Conservation (phyloP, 495 filamentous ascomycete genomes). For the Aeminium ludgeri region DNA sequence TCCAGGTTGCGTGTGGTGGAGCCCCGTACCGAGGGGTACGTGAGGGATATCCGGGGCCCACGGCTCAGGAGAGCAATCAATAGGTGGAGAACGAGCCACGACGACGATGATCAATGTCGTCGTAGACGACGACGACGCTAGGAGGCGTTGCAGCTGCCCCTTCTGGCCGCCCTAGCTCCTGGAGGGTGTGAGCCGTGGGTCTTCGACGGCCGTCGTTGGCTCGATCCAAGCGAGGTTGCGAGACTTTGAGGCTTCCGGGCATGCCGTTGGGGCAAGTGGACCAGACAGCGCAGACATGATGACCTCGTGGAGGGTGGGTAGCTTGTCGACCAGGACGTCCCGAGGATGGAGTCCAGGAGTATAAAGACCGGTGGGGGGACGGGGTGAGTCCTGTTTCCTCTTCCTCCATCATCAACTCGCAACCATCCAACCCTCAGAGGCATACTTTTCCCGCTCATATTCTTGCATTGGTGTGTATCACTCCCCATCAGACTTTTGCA, state of each 20-base stretch:
- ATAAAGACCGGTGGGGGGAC: constrained; percentile 9
- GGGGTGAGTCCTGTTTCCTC: no score
- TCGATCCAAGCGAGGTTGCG: constrained; percentile 5
- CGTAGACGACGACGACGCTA: constrained; percentile 12
- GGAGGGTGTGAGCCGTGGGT: constrained; percentile 2
- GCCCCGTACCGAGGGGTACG: constrained; percentile 2
- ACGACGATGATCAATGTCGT: constrained; percentile 9
- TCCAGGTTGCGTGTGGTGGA: constrained; percentile 8
- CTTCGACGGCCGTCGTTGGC: constrained; percentile 11
- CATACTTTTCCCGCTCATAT: no score
- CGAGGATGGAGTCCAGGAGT: constrained; percentile 1
- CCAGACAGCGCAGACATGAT: background rate
- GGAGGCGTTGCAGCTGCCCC: constrained; percentile 8
- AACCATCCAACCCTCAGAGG: no score
- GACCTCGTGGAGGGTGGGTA: background rate
- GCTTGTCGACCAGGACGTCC: no score
- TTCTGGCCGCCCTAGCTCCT: constrained; percentile 9
- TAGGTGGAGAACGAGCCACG: constrained; percentile 14
- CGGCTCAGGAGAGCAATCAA: constrained; percentile 1
- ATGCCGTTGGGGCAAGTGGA: constrained; percentile 3
- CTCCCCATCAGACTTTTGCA: no score
- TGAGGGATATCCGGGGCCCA: constrained; percentile 1
- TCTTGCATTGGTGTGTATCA: no score
- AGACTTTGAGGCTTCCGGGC: background rate
- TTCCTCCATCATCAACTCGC: no score